Percentiles rank a stretch among this genome's conserved stretches.
phyloP scores from a whole-genome alignment of 2,329 filamentous ascomycete genomes.

The Penicillium sp. region DNA sequence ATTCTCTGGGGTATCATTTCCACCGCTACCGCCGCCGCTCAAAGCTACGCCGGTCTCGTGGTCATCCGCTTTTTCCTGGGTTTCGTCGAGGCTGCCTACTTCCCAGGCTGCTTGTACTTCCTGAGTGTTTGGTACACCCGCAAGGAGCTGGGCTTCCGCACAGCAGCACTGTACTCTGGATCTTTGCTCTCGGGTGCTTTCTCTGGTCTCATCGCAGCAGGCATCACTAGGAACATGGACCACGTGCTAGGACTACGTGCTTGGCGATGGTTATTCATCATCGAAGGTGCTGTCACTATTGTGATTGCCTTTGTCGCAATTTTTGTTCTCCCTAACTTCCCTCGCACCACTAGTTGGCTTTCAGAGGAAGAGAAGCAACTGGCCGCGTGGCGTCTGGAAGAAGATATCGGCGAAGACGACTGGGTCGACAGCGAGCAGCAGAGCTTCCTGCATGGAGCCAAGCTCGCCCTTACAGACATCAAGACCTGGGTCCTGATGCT shows the following conservation, averaged over 20 bases:
- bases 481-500: slow-evolving; percentile 63
- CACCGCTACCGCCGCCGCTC: slow-evolving; percentile 40
- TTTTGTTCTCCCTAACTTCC: slow-evolving; percentile 68
- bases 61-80: slow-evolving; percentile 50
- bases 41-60: slow-evolving; percentile 51
- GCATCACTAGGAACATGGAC: slow-evolving; percentile 67
- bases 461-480: slow-evolving; percentile 56
- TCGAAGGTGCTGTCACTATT: slow-evolving; percentile 67
- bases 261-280: slow-evolving; percentile 68
- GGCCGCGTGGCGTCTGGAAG: slow-evolving; percentile 61
- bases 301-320: slow-evolving; percentile 57
- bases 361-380: slow-evolving; percentile 58
- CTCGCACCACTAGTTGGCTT: slow-evolving; percentile 60
- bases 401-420: slow-evolving; percentile 66
- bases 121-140: slow-evolving; percentile 28
- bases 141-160: slow-evolving; percentile 40
- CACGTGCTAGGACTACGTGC: slow-evolving; percentile 55
- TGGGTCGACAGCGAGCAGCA: slow-evolving; percentile 59
- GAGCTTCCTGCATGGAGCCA: slow-evolving; percentile 52
- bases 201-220: slow-evolving; percentile 63
- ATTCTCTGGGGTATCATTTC: slow-evolving; percentile 63
- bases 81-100: slow-evolving; percentile 35
- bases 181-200: slow-evolving; percentile 71
- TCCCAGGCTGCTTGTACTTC: slow-evolving; percentile 46
- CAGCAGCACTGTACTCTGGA: slow-evolving; percentile 57